phyloP scores from a whole-genome alignment of 441 rosid species.

The Macaranga tanarius region DNA sequence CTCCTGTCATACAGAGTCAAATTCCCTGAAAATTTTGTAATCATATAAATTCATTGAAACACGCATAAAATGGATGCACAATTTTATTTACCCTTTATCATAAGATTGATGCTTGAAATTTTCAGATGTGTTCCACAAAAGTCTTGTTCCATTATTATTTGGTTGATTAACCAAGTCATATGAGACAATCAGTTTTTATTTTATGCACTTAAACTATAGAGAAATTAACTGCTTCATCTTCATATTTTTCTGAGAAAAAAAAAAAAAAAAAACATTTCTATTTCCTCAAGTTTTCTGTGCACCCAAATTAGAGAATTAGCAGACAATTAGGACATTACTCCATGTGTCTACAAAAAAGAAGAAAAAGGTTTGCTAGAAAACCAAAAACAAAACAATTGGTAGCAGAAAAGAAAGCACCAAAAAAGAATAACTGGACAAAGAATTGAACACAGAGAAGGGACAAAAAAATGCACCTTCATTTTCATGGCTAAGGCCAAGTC shows the following conservation, averaged over 20 bases:
- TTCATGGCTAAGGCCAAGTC: slow-evolving; percentile 58
- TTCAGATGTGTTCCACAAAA: neutral
- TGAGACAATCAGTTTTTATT: neutral
- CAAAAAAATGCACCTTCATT: slow-evolving; percentile 42
- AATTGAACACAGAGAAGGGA: neutral
- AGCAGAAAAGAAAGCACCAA: neutral
- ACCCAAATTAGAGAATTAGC: slow-evolving; percentile 17
- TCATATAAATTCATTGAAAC: slow-evolving; percentile 8
- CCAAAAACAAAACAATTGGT: neutral
- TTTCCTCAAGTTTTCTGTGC: slow-evolving; percentile 4
- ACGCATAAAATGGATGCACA: slow-evolving; percentile 5
- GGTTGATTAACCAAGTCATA: neutral
- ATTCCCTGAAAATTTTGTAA: slow-evolving; percentile 31
- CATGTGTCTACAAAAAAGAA: neutral
- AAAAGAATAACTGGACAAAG: neutral
- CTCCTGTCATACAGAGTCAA: slow-evolving; percentile 22
- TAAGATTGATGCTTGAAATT: neutral
- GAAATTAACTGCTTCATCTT: slow-evolving; percentile 1
- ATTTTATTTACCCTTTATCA: neutral
- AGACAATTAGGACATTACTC: neutral
- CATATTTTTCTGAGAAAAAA: neutral
- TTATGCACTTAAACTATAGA: neutral
- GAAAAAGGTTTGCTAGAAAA: slow-evolving; percentile 18
- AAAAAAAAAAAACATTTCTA: neutral
- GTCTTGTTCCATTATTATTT: neutral